Percentiles rank a stretch among this genome's conserved stretches.
Conservation (phyloP, 208 protist genomes). For the Acanthamoeba sp. region DNA sequence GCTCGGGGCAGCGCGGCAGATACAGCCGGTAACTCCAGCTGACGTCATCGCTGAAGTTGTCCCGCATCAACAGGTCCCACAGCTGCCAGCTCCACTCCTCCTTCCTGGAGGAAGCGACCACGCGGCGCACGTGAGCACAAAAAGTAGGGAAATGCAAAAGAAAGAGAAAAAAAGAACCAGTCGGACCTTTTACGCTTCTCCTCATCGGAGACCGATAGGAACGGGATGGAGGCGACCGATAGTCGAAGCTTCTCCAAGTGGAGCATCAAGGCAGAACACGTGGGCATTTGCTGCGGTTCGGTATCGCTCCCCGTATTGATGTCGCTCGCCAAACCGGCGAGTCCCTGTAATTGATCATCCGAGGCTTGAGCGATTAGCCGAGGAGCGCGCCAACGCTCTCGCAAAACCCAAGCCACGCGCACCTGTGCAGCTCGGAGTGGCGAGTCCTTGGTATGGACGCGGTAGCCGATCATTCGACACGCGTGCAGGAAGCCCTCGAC, state of each 20-base stretch:
- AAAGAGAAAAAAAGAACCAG: neutral
- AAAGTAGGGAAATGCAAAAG: neutral
- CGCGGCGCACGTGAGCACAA: too few relatives aligned
- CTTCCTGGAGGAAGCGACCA: conserved; percentile 39
- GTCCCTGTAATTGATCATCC: neutral
- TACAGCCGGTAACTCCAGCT: conserved; percentile 47
- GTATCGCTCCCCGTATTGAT: too few relatives aligned
- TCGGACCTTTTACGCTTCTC: neutral
- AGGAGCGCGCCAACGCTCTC: too few relatives aligned
- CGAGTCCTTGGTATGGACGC: neutral
- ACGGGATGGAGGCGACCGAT: neutral
- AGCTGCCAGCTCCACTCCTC: conserved; percentile 55
- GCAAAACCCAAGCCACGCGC: too few relatives aligned
- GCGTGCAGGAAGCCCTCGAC: conserved; percentile 27
- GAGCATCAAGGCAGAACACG: neutral
- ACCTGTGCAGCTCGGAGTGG: neutral
- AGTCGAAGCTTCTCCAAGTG: conserved; percentile 18
- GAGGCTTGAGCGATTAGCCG: too few relatives aligned
- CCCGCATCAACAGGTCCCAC: conserved; percentile 12
- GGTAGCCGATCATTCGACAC: conserved; percentile 32
- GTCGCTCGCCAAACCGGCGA: neutral
- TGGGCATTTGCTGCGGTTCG: conserved; percentile 19
- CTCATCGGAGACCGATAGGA: neutral
- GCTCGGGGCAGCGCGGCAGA: conserved; percentile 24
- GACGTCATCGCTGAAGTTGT: conserved; percentile 53